phyloP scores from a whole-genome alignment of 108 stramenopile species.

The Pelagomonas calceolata region DNA sequence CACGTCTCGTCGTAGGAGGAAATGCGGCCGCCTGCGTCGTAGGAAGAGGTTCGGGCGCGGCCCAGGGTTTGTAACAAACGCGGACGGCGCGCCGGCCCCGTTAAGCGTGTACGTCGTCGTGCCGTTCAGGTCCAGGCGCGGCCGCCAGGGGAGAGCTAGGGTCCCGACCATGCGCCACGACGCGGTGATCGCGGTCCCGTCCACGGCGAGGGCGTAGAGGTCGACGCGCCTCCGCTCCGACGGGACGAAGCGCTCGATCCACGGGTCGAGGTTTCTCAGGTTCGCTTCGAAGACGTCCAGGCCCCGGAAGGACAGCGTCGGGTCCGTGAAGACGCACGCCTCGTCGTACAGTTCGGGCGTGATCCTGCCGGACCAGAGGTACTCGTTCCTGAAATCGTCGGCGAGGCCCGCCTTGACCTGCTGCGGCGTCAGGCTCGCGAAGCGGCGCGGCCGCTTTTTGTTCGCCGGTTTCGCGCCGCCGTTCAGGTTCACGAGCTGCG shows the following conservation, averaged over 20 bases:
- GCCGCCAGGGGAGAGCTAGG: constrained; percentile 21
- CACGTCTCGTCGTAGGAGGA: constrained; percentile 24
- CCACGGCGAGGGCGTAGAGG: constrained; percentile 14
- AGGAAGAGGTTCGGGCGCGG: too few species aligned
- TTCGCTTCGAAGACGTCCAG: constrained; percentile 23
- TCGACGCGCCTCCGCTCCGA: constrained; percentile 4
- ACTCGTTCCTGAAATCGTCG: neutral
- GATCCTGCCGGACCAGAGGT: neutral
- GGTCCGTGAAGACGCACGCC: constrained; percentile 25
- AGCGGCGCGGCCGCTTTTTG: too few species aligned
- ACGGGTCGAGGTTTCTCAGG: constrained; percentile 14
- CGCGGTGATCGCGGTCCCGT: constrained; percentile 9
- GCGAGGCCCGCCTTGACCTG: neutral
- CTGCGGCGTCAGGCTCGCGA: neutral
- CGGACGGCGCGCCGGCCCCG: constrained; percentile 3
- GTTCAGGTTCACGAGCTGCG: too few species aligned
- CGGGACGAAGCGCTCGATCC: constrained; percentile 15
- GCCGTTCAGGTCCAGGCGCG: constrained; percentile 3
- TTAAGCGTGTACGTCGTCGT: constrained; percentile 11
- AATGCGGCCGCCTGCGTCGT: constrained; percentile 21
- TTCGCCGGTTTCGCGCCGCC: too few species aligned
- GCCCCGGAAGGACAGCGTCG: constrained; percentile 23
- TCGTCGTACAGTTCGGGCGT: constrained; percentile 10
- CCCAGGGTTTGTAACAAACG: constrained; percentile 17
- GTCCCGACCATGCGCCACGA: constrained; percentile 25